Evolutionary conservation across 441 rosid species (phyloP).

Genomic region (Gossypium gossypioides): DNA sequence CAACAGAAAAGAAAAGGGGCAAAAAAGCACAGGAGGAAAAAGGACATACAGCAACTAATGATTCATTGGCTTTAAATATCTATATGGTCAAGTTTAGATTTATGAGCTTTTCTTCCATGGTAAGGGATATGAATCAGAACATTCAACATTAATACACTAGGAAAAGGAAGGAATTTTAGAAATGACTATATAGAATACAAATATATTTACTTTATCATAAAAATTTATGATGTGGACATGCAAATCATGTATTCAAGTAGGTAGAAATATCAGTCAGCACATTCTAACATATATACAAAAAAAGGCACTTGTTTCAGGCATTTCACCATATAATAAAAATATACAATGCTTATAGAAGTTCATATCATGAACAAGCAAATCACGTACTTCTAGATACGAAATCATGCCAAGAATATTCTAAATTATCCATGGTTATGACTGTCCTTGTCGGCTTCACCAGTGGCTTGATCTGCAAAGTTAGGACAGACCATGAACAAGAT

Average conservation of each 20-base stretch:
- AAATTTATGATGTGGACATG: neutral
- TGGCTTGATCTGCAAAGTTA: slow-evolving; percentile 67
- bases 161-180: neutral
- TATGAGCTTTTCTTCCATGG: neutral
- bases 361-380: neutral
- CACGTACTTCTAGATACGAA: slow-evolving; percentile 72
- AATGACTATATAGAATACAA: neutral
- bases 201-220: neutral
- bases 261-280: neutral
- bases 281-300: neutral
- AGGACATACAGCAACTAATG: neutral
- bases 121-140: neutral
- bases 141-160: neutral
- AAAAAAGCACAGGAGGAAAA: neutral
- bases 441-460: slow-evolving; percentile 68
- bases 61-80: neutral
- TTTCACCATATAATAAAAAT: neutral
- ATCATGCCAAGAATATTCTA: slow-evolving; percentile 95
- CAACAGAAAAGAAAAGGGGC: neutral
- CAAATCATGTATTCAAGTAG: slow-evolving; percentile 23
- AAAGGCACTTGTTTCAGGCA: neutral
- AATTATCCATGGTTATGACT: slow-evolving; percentile 37
- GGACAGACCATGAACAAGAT: slow-evolving; percentile 12
- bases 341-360: neutral
- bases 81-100: neutral